Base-by-base conservation (phyloP, 345 rosid species). In the Murraya koenigii region DNA sequence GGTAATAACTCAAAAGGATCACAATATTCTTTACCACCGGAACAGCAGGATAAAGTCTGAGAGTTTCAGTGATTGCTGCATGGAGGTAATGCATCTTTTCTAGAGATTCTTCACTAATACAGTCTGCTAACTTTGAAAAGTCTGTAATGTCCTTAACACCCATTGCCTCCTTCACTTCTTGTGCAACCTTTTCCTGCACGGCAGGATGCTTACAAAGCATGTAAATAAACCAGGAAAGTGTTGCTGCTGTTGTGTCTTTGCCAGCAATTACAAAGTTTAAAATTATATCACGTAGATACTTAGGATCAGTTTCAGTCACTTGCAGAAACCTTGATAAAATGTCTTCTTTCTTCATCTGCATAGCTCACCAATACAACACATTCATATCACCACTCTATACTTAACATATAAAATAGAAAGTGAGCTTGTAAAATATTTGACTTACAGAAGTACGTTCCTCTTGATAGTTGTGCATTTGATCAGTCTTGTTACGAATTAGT, bases 251-350 rank as follows among this genome's bases (percentile, higher is more conserved):
- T 7, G 92, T 90, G 81, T 90, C 94, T 86, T 88, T 90, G 13
- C 94, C 92, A 38, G 94, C 94, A 65, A 87, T 88, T 7, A 87
- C 77, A 80, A 90, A 86, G 78, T 82, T 90, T 6, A 90, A 88
- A 71, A 85, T 83, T 69, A 87, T 87, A 69, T 90, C 92, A 41
- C 94, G 76, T 28, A 90, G 74, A 70, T 86, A 88, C 49, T 59
- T 86, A 32, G 71, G 82, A 71, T 89, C 87, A 10, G 78, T 81
- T 71, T 80, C 83, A 17, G 39, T 76, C 69, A 77, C 83, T 72
- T 84, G 88, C 63, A 90, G 87, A 78, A 89, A 89, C 79, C 91
- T 89, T 3, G 91, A 87, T 78, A 90, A 58, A 52, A 90, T 87
- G 72, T 90, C 92, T 32, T 89, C 91, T 71, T 86, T 89, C 81